phyloP scores from a whole-genome alignment of 2,329 filamentous ascomycete genomes.

The Nigrospora sphaerica region DNA sequence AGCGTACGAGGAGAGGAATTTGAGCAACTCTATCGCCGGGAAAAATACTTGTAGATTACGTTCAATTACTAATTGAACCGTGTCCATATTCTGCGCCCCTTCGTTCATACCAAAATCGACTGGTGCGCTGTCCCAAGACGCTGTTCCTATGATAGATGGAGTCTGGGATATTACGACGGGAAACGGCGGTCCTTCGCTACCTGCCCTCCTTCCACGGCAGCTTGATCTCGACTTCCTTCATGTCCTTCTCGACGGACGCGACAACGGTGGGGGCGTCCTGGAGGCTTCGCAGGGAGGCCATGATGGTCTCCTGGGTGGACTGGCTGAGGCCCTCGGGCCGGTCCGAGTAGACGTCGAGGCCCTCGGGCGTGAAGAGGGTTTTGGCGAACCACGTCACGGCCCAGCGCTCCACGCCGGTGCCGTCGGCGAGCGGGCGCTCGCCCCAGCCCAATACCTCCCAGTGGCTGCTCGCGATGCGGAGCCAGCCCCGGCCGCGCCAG shows the following conservation, averaged over 20 bases:
- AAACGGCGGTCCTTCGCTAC: conserved; percentile 2
- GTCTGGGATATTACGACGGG: no score
- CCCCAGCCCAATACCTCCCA: conserved; percentile 82
- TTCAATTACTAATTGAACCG: no score
- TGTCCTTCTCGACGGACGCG: conserved; percentile 38
- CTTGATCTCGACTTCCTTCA: conserved; percentile 43
- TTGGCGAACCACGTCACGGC: conserved; percentile 79
- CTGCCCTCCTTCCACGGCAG: conserved; percentile 39
- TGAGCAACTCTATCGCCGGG: no score
- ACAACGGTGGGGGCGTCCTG: conserved; percentile 48
- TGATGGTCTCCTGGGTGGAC: conserved; percentile 49
- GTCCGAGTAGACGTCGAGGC: conserved; percentile 70
- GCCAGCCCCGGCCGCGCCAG: conserved; percentile 72
- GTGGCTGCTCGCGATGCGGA: conserved; percentile 64
- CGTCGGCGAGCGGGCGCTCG: conserved; percentile 32
- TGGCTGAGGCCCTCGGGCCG: conserved; percentile 51
- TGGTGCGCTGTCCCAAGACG: no score
- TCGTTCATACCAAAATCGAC: no score
- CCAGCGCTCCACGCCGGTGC: conserved; percentile 49
- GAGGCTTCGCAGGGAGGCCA: conserved; percentile 43
- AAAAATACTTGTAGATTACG: no score
- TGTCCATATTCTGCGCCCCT: no score
- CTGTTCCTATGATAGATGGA: no score
- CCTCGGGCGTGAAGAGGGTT: conserved; percentile 76
- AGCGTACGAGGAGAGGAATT: no score